A percentile compares a stretch with the other conserved stretches of the same genome.
Evolutionary conservation across 1,284 basidiomycete genomes (phyloP).

Genomic region (Limonomyces culmigenus): DNA sequence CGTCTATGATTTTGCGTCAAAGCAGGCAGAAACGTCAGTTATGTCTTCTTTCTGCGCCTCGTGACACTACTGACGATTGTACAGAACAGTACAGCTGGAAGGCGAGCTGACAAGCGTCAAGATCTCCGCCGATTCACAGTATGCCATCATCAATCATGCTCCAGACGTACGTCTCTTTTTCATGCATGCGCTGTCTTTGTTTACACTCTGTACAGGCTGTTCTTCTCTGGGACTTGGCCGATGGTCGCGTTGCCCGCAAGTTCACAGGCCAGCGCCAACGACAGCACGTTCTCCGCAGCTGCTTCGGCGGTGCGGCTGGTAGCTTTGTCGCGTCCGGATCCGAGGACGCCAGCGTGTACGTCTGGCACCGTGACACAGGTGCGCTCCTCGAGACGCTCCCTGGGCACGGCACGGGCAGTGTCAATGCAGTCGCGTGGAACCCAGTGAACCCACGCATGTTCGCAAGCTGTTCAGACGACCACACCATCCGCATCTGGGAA

Average conservation of each 20-base stretch:
- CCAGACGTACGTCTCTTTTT: conserved; percentile 49
- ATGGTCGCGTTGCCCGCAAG: conserved; percentile 54
- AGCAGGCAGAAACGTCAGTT: conserved; percentile 44
- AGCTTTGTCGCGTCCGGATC: conserved; percentile 89
- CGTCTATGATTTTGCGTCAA: conserved; percentile 57
- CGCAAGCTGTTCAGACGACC: conserved; percentile 84
- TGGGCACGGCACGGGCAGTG: conserved; percentile 76
- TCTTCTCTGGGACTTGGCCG: conserved; percentile 69
- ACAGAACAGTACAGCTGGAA: conserved; percentile 48
- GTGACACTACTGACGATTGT: conserved; percentile 2
- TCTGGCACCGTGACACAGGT: conserved; percentile 87
- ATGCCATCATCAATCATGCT: conserved; percentile 74
- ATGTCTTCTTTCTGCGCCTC: conserved; percentile 5
- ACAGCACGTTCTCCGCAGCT: conserved; percentile 75
- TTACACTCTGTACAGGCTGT: conserved; percentile 48
- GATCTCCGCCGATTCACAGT: conserved; percentile 76
- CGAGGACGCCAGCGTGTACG: conserved; percentile 87
- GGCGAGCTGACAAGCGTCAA: conserved; percentile 80
- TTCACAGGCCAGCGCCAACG: conserved; percentile 74
- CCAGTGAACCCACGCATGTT: conserved; percentile 77
- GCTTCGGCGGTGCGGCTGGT: conserved; percentile 85
- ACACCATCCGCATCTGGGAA: conserved; percentile 77
- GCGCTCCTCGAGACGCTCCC: conserved; percentile 66
- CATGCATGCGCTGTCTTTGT: conserved; percentile 4
- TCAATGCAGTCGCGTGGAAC: conserved; percentile 97